Evolutionary conservation across 768 basidiomycete species (phyloP), one percentile per base, ranked within the genome.

Genomic region (Rhizopogon vinicolor): DNA sequence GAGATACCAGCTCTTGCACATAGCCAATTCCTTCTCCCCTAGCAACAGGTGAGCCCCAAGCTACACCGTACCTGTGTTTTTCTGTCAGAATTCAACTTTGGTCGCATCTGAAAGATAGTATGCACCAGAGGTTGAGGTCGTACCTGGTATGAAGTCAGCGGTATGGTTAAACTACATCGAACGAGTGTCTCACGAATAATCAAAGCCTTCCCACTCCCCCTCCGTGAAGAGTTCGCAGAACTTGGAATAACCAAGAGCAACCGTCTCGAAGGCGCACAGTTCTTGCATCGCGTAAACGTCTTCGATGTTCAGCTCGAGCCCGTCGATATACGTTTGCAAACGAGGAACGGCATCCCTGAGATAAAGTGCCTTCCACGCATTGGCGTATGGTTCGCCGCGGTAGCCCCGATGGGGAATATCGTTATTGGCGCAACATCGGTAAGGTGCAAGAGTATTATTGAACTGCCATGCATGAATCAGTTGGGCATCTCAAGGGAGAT

Each of bases 131-230:
- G 31, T 37, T 40, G 25, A 55, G 49, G 22, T 54, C 44, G 16
- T 18, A 33, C 9, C 55, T 58, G 19, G 12, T 25, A 37, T n/a
- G 13, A 28, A n/a, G 28, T 22, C 40, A 55, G 35, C 49, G 31
- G 40, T 14, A 5, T 46, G 16, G 35, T n/a, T 40, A 5, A 33
- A 43, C 39, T 41, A 16, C 29, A 48, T n/a, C 42, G 6, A 18
- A 9, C 13, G 37, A 43, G 18, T 19, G 14, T 72, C 85, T 52
- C 63, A 89, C 81, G 87, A 78, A 62, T 95, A 93, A 65, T 89
- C 80, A 65, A 92, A 94, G 1, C 90, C 91, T 63, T 89, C 85
- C 91, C 92, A 94, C 69, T 95, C 93, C 48, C 89, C 82, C 62
- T 87, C 79, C 0, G 89, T 91, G 70, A 95, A 95, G 4, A 95